Conservation (phyloP, 2,329 filamentous ascomycete species). For the Colletotrichum sansevieriae region DNA sequence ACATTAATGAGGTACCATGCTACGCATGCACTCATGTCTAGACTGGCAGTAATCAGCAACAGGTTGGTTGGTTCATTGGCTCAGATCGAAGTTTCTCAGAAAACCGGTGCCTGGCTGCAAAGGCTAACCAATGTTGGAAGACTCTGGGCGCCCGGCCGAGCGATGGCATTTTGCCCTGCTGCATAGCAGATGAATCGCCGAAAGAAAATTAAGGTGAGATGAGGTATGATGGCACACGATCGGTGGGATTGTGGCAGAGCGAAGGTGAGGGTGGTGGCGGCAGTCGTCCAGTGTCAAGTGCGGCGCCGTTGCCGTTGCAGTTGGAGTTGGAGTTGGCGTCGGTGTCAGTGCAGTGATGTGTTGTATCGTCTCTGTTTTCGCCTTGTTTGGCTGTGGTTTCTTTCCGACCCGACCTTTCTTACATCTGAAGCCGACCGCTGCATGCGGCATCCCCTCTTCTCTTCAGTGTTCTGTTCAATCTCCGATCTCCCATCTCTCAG, state of each 20-base stretch:
- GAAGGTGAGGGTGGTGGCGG: background rate
- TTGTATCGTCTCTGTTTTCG: conserved; percentile 22
- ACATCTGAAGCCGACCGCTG: conserved; percentile 30
- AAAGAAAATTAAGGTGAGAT: background rate
- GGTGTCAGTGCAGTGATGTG: conserved; percentile 21
- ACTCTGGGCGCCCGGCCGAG: background rate
- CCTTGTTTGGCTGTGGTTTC: background rate
- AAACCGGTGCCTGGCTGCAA: conserved; percentile 19
- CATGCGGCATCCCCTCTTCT: background rate
- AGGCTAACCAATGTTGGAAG: conserved; percentile 6
- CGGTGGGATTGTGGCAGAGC: background rate
- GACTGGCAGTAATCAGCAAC: too few relatives aligned
- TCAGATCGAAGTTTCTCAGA: conserved; percentile 5
- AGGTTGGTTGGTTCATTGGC: background rate
- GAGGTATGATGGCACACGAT: too few relatives aligned
- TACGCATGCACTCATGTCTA: too few relatives aligned
- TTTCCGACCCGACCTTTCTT: background rate
- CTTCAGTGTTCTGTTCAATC: background rate
- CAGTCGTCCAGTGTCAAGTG: conserved; percentile 16
- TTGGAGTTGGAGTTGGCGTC: background rate
- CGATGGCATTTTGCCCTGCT: background rate
- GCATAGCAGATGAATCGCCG: too few relatives aligned
- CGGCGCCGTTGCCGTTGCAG: background rate
- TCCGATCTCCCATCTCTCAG: background rate
- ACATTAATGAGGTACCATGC: too few relatives aligned